Evolutionary conservation across 495 filamentous ascomycete genomes (phyloP), one percentile per base, ranked within the genome.

Genomic region (Neurospora sp.): DNA sequence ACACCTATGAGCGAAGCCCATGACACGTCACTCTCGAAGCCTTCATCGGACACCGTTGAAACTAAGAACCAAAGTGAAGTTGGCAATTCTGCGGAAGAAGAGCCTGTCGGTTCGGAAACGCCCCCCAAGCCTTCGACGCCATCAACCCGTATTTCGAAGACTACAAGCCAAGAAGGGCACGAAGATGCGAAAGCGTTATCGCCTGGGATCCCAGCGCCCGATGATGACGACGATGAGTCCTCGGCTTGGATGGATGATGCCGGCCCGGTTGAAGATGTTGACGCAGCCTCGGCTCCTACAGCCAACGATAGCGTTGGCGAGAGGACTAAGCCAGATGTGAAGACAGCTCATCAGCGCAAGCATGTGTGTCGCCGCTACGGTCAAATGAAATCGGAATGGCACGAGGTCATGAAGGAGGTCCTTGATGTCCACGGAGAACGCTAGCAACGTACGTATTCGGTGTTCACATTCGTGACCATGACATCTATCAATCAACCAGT

Each of bases 31-130:
- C 84, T 84, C 69, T 74, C 83, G n/a, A 79, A 78, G 40, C 84
- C 85, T 2, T 86, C 83, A 79, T 83, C 83, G 2, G 85, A 86
- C 54, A 83, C 84, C 75, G 76, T 71, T 8, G 79, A 80, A n/a
- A 80, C 79, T 39, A 18, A 35, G 27, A 35, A 27, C 27, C 54
- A 66, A 37, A 35, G 14, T 66, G 54, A 14, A 37, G 31, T 18
- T 9, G 54, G 23, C 18, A 66, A 14, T 14, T 66, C 54, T 7
- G 27, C 27, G 27, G 54, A 62, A n/a, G n/a, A n/a, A 62, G 27
- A 16, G 14, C 5, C 49, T 18, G 31, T 31, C 27, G 3, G 54
- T 66, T 66, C 54, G 12, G 12, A 37, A 66, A 18, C 6, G 27
- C 2, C 23, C 14, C 14, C 27, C 27, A 74, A 70, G 66, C 40